Percentiles rank a stretch among this genome's conserved stretches.
These are phyloP conservation scores for Tolypocladium cylindrosporum DNA, from an alignment of 2,329 filamentous ascomycete species.

Conservation along the genomic window DNA sequence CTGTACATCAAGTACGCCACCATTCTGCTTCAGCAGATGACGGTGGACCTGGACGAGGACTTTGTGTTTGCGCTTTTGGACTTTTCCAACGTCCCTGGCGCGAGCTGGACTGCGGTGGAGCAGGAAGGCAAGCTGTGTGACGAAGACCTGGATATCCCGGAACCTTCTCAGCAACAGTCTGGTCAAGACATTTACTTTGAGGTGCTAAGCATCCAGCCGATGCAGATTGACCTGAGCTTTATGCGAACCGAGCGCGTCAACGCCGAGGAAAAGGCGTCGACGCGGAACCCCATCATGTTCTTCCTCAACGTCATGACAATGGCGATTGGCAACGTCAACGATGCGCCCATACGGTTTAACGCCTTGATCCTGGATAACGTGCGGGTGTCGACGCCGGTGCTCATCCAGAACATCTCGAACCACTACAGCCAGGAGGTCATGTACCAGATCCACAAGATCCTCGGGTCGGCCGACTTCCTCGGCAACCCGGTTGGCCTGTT, in stretches of 20 bases:
- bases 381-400: conserved; percentile 73
- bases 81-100: conserved; percentile 86
- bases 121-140: conserved; percentile 82
- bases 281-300: conserved; percentile 93
- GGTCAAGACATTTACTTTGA: conserved; percentile 98
- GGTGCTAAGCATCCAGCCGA: conserved; percentile 90
- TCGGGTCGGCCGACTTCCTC: conserved; percentile 94
- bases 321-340: conserved; percentile 98
- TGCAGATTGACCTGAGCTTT: conserved; percentile 95
- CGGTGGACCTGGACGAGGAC: conserved; percentile 91
- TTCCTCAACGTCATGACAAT: conserved; percentile 98
- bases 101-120: conserved; percentile 59
- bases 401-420: conserved; percentile 78
- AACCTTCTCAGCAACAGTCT: conserved; percentile 73
- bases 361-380: conserved; percentile 93
- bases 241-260: conserved; percentile 96
- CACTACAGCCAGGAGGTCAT: conserved; percentile 97
- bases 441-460: conserved; percentile 92
- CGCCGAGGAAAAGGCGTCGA: conserved; percentile 85
- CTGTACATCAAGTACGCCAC: conserved; percentile 98
- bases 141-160: conserved; percentile 81
- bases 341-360: conserved; percentile 89
- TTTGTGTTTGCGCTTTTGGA: conserved; percentile 95
- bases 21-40: conserved; percentile 92
- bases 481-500: conserved; percentile 96